Evolutionary conservation across 805 yeast species (phyloP).

Genomic region (Yarrowia phangngaensis): DNA sequence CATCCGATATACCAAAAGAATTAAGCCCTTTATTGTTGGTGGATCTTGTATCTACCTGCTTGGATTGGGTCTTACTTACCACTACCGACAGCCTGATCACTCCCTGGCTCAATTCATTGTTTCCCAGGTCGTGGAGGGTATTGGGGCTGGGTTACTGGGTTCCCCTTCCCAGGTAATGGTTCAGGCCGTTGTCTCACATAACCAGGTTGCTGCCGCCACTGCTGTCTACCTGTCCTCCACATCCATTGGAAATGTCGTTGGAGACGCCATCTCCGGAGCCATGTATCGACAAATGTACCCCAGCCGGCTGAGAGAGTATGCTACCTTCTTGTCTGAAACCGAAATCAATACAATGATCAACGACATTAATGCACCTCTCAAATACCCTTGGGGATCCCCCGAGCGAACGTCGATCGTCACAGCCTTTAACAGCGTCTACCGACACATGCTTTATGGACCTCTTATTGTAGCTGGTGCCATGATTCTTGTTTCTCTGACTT

Average conservation of each 20-base stretch:
- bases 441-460: conserved; percentile 27
- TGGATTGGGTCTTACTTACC: conserved; percentile 57
- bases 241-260: conserved; percentile 61
- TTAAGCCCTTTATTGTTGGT: conserved; percentile 57
- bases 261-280: conserved; percentile 63
- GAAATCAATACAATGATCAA: conserved; percentile 14
- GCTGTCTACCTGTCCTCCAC: conserved; percentile 56
- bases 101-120: conserved; percentile 60
- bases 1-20: conserved; percentile 43
- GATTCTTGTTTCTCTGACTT: conserved; percentile 25
- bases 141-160: conserved; percentile 72
- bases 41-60: conserved; percentile 59
- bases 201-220: conserved; percentile 59
- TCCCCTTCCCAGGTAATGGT: conserved; percentile 60
- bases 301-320: conserved; percentile 33
- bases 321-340: conserved; percentile 3
- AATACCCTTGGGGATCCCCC: conserved; percentile 27
- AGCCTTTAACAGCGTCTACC: conserved; percentile 27
- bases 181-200: conserved; percentile 57
- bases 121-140: conserved; percentile 58
- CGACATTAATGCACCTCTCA: conserved; percentile 23
- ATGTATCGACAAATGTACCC: conserved; percentile 64
- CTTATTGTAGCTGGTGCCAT: conserved; percentile 26
- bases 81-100: conserved; percentile 52
- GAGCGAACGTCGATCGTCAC: conserved; percentile 27